Percentiles rank a stretch among this genome's conserved stretches.
These are phyloP conservation scores for Phyllosticta ampelicida DNA, from an alignment of 2,329 filamentous ascomycete genomes.

Conservation along the genomic window DNA sequence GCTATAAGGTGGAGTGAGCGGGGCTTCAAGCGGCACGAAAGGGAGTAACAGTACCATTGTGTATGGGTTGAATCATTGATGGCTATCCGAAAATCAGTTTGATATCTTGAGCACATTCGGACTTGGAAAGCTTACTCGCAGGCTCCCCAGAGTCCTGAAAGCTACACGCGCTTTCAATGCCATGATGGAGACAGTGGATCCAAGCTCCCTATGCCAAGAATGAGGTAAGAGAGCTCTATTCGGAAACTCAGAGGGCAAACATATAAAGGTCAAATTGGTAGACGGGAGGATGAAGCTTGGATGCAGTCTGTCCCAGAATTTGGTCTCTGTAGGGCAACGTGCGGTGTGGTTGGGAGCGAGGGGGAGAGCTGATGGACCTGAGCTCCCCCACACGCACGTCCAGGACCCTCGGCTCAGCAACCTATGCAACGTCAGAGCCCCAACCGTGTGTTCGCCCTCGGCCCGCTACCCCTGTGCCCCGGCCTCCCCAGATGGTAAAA, in stretches of 20 bases:
- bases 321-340: not conserved
- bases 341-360: not conserved
- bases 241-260: not conserved
- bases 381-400: not conserved
- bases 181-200: conserved; percentile 38
- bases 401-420: not conserved
- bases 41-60: conserved; percentile 23
- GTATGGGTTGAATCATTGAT: conserved; percentile 22
- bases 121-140: conserved; percentile 43
- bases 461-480: not conserved
- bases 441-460: not conserved
- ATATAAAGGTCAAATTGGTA: not conserved
- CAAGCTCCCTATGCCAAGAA: not conserved
- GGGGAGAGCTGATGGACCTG: not conserved
- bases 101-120: no score
- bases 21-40: conserved; percentile 1
- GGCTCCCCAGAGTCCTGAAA: conserved; percentile 50
- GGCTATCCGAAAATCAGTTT: conserved; percentile 16
- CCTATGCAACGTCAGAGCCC: not conserved
- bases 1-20: conserved; percentile 17
- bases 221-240: not conserved
- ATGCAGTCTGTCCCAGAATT: not conserved
- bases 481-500: not conserved
- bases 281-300: not conserved
- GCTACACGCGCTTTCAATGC: conserved; percentile 53